A percentile compares a stretch with the other conserved stretches of the same genome.
These are phyloP conservation scores for Fusarium metavorans DNA, from an alignment of 2,329 filamentous ascomycete genomes.

Conservation along the genomic window DNA sequence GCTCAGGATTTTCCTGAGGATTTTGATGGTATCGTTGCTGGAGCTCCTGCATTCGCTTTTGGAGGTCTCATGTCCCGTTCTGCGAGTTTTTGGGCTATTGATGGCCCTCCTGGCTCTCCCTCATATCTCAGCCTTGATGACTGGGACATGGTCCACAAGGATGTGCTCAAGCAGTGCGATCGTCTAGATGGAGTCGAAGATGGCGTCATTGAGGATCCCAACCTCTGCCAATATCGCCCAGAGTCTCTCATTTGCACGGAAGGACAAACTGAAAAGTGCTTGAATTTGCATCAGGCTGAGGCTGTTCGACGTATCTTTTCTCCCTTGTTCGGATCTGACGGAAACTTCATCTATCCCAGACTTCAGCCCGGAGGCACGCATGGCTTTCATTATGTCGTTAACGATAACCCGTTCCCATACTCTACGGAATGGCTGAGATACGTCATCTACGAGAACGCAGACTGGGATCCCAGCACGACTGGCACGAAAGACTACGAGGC, in stretches of 20 bases:
- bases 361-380: slow-evolving; percentile 42
- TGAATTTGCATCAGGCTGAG: slow-evolving; percentile 21
- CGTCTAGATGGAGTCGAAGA: slow-evolving; percentile 61
- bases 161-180: slow-evolving; percentile 64
- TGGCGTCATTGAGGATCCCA: slow-evolving; percentile 61
- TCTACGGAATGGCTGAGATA: slow-evolving; percentile 51
- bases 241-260: slow-evolving; percentile 53
- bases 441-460: slow-evolving; percentile 55
- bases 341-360: slow-evolving; percentile 40
- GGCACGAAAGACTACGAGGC: slow-evolving; percentile 56
- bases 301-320: slow-evolving; percentile 27
- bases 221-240: slow-evolving; percentile 58
- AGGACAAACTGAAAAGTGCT: slow-evolving; percentile 13
- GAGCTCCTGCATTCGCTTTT: slow-evolving; percentile 62
- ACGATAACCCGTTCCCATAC: slow-evolving; percentile 14
- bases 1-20: slow-evolving; percentile 67
- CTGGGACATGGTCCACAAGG: slow-evolving; percentile 58
- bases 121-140: slow-evolving; percentile 36
- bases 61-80: slow-evolving; percentile 32
- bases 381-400: slow-evolving; percentile 41
- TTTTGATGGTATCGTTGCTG: slow-evolving; percentile 63
- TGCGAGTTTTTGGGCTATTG: slow-evolving; percentile 26
- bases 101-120: slow-evolving; percentile 1
- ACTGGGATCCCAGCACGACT: slow-evolving; percentile 45
- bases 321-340: slow-evolving; percentile 44